A percentile compares a stretch with the other conserved stretches of the same genome.
phyloP scores from a whole-genome alignment of 2,329 filamentous ascomycete species.

The Fusarium sp. region DNA sequence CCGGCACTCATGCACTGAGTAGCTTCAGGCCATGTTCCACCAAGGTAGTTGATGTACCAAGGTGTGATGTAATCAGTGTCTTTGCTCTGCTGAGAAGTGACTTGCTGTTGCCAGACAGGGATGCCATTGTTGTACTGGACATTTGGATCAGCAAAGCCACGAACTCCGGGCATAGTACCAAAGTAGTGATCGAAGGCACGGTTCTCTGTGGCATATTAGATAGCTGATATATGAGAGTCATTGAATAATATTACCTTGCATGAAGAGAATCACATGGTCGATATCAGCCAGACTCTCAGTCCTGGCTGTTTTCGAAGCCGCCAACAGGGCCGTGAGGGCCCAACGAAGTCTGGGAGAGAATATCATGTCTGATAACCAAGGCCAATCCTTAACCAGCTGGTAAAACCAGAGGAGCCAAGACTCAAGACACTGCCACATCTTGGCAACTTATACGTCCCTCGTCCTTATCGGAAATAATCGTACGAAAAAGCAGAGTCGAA shows the following conservation, averaged over 20 bases:
- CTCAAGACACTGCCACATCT: neutral
- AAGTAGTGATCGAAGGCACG: constrained; percentile 20
- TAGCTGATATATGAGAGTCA: fast-evolving
- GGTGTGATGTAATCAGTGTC: constrained; percentile 34
- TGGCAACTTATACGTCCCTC: neutral
- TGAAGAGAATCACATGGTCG: constrained; percentile 8
- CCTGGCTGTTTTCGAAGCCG: neutral
- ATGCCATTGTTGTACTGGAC: neutral
- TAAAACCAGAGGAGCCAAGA: neutral
- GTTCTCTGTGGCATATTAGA: neutral
- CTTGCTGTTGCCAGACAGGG: constrained; percentile 3
- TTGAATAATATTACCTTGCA: neutral
- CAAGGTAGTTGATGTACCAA: constrained; percentile 65
- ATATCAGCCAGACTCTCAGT: constrained; percentile 5
- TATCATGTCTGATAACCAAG: constrained; percentile 3
- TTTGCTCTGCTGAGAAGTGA: neutral
- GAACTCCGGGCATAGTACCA: constrained; percentile 13
- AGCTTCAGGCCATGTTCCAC: constrained; percentile 58
- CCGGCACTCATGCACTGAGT: constrained; percentile 65
- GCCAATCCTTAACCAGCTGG: neutral
- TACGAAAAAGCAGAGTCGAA: neutral
- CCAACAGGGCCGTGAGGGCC: neutral
- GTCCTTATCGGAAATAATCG: neutral
- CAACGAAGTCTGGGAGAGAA: neutral
- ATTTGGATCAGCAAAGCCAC: constrained; percentile 15